Evolutionary conservation across 768 basidiomycete species (phyloP).

Genomic region (Sarcodon aspratus): DNA sequence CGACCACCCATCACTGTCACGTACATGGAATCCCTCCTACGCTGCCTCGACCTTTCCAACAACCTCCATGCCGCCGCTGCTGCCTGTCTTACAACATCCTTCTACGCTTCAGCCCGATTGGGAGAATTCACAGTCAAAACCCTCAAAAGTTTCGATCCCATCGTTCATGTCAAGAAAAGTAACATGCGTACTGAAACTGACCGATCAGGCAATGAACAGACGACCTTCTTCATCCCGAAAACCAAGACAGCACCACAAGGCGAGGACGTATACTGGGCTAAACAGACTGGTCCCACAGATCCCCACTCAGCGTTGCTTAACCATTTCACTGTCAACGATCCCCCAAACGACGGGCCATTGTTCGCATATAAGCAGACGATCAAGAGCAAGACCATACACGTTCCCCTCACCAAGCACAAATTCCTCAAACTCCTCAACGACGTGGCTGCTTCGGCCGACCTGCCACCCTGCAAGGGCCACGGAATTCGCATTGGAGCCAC

Average conservation of each 20-base stretch:
- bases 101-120: constrained; percentile 20
- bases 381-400: constrained; percentile 16
- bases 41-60: too few species aligned
- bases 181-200: constrained; percentile 13
- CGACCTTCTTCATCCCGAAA: constrained; percentile 16
- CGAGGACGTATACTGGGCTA: constrained; percentile 22
- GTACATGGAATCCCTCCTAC: too few species aligned
- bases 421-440: constrained; percentile 12
- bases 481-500: constrained; percentile 19
- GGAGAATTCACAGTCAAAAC: constrained; percentile 28
- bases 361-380: too few species aligned
- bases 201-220: constrained; percentile 13
- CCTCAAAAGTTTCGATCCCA: constrained; percentile 18
- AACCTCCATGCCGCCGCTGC: constrained; percentile 24
- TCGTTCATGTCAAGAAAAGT: constrained; percentile 16
- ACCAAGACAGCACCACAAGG: constrained; percentile 15
- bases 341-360: constrained; percentile 12
- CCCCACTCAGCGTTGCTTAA: constrained; percentile 12
- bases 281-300: constrained; percentile 16
- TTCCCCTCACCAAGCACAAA: constrained; percentile 16
- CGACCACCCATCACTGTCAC: constrained; percentile 18
- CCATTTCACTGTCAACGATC: constrained; percentile 20
- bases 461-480: constrained; percentile 16
- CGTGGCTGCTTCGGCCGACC: constrained; percentile 3
- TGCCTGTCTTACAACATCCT: constrained; percentile 26